phyloP scores from a whole-genome alignment of 2,329 filamentous ascomycete genomes.

The Diplodia mutila region DNA sequence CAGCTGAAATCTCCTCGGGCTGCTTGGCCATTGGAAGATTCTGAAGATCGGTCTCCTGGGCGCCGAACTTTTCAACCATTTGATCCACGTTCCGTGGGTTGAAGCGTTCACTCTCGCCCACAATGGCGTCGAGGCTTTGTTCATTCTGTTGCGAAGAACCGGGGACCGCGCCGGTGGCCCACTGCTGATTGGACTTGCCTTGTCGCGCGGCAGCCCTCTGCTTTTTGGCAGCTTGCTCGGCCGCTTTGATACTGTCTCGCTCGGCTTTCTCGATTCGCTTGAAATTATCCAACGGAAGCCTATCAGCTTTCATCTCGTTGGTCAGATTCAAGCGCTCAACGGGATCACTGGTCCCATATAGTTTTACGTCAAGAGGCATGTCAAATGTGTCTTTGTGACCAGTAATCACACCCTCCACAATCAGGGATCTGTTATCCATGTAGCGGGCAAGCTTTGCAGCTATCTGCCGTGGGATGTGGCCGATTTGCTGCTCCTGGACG shows the following conservation, averaged over 20 bases:
- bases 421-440: constrained; percentile 58
- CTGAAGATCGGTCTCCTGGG: constrained; percentile 68
- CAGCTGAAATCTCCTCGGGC: constrained; percentile 66
- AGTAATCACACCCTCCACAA: constrained; percentile 70
- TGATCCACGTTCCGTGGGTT: constrained; percentile 67
- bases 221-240: constrained; percentile 42
- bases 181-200: constrained; percentile 33
- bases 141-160: constrained; percentile 39
- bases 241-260: constrained; percentile 52
- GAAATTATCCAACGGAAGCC: constrained; percentile 56
- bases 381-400: constrained; percentile 70
- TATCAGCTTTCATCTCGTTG: constrained; percentile 65
- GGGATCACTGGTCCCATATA: constrained; percentile 70
- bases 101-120: constrained; percentile 68
- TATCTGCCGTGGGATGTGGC: constrained; percentile 71
- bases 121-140: constrained; percentile 64
- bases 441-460: constrained; percentile 75
- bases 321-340: constrained; percentile 60
- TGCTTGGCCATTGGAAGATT: constrained; percentile 65
- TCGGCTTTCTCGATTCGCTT: constrained; percentile 56
- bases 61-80: constrained; percentile 70
- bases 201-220: constrained; percentile 33
- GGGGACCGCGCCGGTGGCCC: constrained; percentile 3
- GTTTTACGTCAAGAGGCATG: constrained; percentile 69
- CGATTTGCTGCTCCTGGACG: constrained; percentile 74